phyloP scores from a whole-genome alignment of 140 eudicot genomes.

The Flaveria floridana region DNA sequence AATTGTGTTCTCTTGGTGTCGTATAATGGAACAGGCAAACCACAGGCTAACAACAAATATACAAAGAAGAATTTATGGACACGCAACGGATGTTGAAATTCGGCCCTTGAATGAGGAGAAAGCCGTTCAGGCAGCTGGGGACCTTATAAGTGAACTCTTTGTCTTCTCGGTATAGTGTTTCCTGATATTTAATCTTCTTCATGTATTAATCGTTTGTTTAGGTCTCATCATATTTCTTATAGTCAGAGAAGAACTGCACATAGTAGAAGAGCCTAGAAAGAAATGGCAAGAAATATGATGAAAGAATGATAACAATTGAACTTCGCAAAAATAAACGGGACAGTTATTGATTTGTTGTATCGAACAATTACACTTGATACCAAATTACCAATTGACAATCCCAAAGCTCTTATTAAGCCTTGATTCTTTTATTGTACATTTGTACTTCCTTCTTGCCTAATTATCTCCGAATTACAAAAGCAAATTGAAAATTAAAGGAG shows the following conservation, averaged over 20 bases:
- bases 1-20: constrained; percentile 18
- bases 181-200: constrained; percentile 13
- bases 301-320: not conserved
- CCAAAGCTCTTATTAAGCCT: not conserved
- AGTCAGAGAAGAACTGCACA: constrained; percentile 19
- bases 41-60: constrained; percentile 71
- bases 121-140: constrained; percentile 92
- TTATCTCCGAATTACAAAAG: not conserved
- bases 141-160: constrained; percentile 76
- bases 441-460: not conserved
- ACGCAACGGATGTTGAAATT: constrained; percentile 85
- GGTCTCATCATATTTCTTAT: constrained; percentile 7
- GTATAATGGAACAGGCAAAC: constrained; percentile 52
- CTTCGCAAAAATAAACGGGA: not conserved
- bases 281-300: constrained; percentile 14
- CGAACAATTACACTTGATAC: not conserved
- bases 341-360: not conserved
- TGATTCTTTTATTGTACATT: not conserved
- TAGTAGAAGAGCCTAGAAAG: constrained; percentile 14
- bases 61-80: constrained; percentile 84
- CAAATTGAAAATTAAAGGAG: not conserved
- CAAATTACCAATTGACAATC: not conserved
- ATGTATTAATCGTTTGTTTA: not conserved
- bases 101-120: constrained; percentile 90
- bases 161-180: constrained; percentile 59